Conservation (phyloP, 106 monocot species). For the Chionographis japonica region DNA sequence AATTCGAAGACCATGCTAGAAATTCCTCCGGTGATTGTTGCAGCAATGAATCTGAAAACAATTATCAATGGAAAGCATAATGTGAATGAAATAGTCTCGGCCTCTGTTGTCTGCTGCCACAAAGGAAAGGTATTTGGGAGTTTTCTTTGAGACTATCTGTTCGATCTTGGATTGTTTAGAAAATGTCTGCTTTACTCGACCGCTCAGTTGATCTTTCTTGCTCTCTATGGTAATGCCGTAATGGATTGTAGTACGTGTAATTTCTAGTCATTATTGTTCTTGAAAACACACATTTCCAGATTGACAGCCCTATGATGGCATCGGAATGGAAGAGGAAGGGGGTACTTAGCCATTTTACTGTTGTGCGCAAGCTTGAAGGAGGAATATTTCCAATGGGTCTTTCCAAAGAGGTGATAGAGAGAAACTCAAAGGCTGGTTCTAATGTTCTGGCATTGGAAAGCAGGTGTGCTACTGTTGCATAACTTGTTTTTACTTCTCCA, state of each 20-base stretch:
- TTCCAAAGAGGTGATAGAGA: conserved; percentile 52
- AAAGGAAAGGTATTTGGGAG: conserved; percentile 64
- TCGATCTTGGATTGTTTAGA: too few relatives aligned
- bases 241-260: not conserved
- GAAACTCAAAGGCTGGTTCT: conserved; percentile 63
- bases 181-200: too few relatives aligned
- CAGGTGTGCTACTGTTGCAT: conserved; percentile 31
- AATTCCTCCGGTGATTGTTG: conserved; percentile 70
- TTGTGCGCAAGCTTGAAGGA: conserved; percentile 89
- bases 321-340: conserved; percentile 67
- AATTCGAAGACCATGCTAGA: conserved; percentile 49
- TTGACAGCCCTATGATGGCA: conserved; percentile 82
- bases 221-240: not conserved
- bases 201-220: not conserved
- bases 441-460: conserved; percentile 61
- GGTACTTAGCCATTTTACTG: conserved; percentile 72
- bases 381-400: conserved; percentile 84
- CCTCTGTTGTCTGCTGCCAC: conserved; percentile 83
- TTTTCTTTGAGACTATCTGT: not conserved
- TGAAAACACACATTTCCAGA: conserved; percentile 36
- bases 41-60: conserved; percentile 92
- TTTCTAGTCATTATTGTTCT: not conserved
- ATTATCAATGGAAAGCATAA: conserved; percentile 62
- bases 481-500: too few relatives aligned
- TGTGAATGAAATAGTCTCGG: conserved; percentile 85